These are phyloP conservation scores for Claviceps sp. DNA, from an alignment of 2,329 filamentous ascomycete species.

Conservation along the genomic window DNA sequence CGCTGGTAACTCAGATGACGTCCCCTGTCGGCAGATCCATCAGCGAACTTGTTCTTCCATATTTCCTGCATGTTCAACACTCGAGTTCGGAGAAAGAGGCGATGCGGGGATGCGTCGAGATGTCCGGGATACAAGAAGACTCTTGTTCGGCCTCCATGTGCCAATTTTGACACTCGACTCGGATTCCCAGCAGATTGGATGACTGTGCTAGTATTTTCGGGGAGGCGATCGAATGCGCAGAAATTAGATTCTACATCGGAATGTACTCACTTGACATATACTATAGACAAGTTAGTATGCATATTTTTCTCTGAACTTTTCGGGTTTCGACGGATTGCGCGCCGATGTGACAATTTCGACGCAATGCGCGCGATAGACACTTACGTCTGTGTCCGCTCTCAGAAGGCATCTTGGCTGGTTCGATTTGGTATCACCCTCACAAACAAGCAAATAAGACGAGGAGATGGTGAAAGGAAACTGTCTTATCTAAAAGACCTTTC, in stretches of 20 bases:
- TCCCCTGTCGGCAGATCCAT: slow-evolving; percentile 46
- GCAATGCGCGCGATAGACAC: slow-evolving; percentile 24
- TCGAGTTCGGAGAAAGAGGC: not conserved
- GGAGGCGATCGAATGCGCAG: not conserved
- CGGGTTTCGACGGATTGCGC: slow-evolving; percentile 4
- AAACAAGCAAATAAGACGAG: slow-evolving; percentile 30
- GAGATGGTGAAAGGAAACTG: slow-evolving; percentile 25
- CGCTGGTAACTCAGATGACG: slow-evolving; percentile 97
- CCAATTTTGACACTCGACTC: not conserved
- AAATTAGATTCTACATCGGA: not conserved
- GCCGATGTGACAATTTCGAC: not conserved
- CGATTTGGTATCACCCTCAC: slow-evolving; percentile 31
- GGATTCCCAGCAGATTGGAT: not conserved
- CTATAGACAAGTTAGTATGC: slow-evolving; percentile 26
- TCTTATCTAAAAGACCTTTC: slow-evolving; percentile 34
- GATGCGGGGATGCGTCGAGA: not conserved
- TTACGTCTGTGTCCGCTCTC: slow-evolving; percentile 81
- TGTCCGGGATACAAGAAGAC: not conserved
- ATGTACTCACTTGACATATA: slow-evolving; percentile 77
- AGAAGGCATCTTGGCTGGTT: slow-evolving; percentile 67
- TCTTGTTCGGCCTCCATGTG: not conserved
- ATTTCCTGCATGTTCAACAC: not conserved
- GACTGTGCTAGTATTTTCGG: not conserved
- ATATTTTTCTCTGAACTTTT: slow-evolving; percentile 20
- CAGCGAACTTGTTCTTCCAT: not conserved